Evolutionary conservation across 441 rosid species (phyloP).

Genomic region (Syzygium syzygioides): DNA sequence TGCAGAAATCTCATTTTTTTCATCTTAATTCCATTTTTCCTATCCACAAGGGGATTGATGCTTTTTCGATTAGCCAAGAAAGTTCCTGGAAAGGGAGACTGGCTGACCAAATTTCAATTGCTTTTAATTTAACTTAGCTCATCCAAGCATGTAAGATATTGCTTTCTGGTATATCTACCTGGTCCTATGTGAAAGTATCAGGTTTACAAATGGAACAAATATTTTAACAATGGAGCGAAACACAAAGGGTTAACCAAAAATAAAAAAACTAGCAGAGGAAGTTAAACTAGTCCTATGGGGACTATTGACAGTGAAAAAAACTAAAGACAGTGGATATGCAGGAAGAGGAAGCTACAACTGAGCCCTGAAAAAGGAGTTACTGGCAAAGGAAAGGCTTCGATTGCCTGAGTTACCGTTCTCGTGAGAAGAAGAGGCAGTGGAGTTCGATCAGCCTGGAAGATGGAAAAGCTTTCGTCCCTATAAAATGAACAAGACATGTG

Average conservation of each 20-base stretch:
- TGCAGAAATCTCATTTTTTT: neutral
- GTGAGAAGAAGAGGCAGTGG: conserved; percentile 89
- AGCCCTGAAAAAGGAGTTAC: conserved; percentile 14
- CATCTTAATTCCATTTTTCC: neutral
- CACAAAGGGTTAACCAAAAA: neutral
- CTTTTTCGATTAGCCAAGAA: neutral
- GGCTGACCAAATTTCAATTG: neutral
- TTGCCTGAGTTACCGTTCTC: conserved; percentile 95
- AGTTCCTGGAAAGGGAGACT: neutral
- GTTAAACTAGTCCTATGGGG: neutral
- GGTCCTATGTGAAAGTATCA: no score
- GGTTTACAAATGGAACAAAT: neutral
- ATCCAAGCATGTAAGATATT: neutral
- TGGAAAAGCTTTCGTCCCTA: conserved; percentile 8
- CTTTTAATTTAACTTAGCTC: neutral
- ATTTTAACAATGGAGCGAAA: neutral
- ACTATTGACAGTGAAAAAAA: no score
- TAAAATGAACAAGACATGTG: conserved; percentile 1
- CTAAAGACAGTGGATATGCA: no score
- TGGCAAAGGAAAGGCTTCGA: no score
- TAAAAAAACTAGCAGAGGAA: neutral
- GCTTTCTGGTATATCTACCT: neutral
- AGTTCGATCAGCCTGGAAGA: conserved; percentile 79
- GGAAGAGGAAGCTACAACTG: no score
- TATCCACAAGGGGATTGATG: neutral